Conservation (phyloP, 1,139 yeast genomes). For the Geotrichum phurueaensis region DNA sequence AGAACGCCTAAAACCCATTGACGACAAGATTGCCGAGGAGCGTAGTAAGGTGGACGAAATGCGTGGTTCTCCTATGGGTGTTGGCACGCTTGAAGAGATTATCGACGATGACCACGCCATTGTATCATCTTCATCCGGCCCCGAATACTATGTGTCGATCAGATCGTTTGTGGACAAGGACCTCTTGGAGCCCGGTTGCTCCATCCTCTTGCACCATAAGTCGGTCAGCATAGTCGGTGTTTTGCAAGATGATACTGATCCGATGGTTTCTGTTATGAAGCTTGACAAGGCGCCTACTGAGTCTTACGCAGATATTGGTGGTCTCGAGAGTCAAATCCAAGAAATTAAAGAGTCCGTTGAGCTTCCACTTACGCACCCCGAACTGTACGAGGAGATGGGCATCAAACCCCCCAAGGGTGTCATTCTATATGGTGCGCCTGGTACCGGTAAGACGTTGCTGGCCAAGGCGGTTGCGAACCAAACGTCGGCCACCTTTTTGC, state of each 20-base stretch:
- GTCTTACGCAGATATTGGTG: slow-evolving; percentile 96
- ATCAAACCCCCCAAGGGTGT: slow-evolving; percentile 99
- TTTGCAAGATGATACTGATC: slow-evolving; percentile 93
- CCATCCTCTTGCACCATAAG: slow-evolving; percentile 91
- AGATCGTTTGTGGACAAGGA: slow-evolving; percentile 98
- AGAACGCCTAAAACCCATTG: slow-evolving; percentile 92
- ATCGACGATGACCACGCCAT: slow-evolving; percentile 98
- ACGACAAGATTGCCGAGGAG: slow-evolving; percentile 94
- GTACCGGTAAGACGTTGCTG: slow-evolving; percentile 94
- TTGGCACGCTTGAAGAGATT: slow-evolving; percentile 94
- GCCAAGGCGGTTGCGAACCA: slow-evolving; percentile 99
- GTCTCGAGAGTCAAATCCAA: slow-evolving; percentile 91
- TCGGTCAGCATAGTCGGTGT: slow-evolving; percentile 94
- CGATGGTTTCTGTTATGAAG: slow-evolving; percentile 96
- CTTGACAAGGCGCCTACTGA: slow-evolving; percentile 96
- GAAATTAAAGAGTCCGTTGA: slow-evolving; percentile 98
- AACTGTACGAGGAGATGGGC: slow-evolving; percentile 97
- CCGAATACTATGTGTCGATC: slow-evolving; percentile 93
- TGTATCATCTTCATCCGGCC: slow-evolving; percentile 92
- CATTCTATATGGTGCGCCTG: slow-evolving; percentile 96
- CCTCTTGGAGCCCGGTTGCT: slow-evolving; percentile 94
- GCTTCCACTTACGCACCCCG: slow-evolving; percentile 95
- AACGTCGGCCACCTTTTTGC: slow-evolving; percentile 90
- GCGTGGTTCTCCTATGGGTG: slow-evolving; percentile 94
- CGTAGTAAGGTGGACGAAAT: slow-evolving; percentile 90